Percentiles rank a stretch among this genome's conserved stretches.
Evolutionary conservation across 2,329 filamentous ascomycete genomes (phyloP).

Genomic region (Hymenotorrendiella dingleyae): DNA sequence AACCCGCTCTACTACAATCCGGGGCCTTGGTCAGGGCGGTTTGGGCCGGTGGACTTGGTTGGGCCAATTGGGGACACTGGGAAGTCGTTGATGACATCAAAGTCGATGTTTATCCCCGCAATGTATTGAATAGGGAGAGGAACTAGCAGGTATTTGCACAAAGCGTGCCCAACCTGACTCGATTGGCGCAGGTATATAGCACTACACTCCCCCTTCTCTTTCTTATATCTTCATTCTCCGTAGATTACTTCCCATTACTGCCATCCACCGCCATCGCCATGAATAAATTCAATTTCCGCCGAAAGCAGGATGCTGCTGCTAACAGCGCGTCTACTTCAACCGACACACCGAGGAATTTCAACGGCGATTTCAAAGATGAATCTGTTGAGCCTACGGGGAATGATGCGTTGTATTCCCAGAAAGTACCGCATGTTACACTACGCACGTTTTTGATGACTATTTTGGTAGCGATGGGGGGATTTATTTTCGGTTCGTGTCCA

Average conservation of each 20-base stretch:
- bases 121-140: too few relatives aligned
- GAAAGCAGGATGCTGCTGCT: slow-evolving; percentile 7
- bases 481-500: slow-evolving; percentile 27
- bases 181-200: too few relatives aligned
- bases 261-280: slow-evolving; percentile 1
- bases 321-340: slow-evolving; percentile 7
- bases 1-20: too few relatives aligned
- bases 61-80: too few relatives aligned
- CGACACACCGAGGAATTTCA: slow-evolving; percentile 1
- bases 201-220: slow-evolving; percentile 1
- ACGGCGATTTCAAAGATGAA: slow-evolving; percentile 1
- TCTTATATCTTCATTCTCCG: not conserved
- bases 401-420: not conserved
- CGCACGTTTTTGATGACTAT: slow-evolving; percentile 21
- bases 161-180: too few relatives aligned
- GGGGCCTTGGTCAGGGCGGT: too few relatives aligned
- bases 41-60: too few relatives aligned
- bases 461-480: slow-evolving; percentile 26
- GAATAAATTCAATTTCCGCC: slow-evolving; percentile 8
- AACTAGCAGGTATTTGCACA: too few relatives aligned
- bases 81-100: too few relatives aligned
- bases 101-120: too few relatives aligned
- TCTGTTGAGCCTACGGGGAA: not conserved
- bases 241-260: not conserved
- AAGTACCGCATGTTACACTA: slow-evolving; percentile 13